phyloP scores from a whole-genome alignment of 2,329 filamentous ascomycete genomes.

The Diplodia seriata region DNA sequence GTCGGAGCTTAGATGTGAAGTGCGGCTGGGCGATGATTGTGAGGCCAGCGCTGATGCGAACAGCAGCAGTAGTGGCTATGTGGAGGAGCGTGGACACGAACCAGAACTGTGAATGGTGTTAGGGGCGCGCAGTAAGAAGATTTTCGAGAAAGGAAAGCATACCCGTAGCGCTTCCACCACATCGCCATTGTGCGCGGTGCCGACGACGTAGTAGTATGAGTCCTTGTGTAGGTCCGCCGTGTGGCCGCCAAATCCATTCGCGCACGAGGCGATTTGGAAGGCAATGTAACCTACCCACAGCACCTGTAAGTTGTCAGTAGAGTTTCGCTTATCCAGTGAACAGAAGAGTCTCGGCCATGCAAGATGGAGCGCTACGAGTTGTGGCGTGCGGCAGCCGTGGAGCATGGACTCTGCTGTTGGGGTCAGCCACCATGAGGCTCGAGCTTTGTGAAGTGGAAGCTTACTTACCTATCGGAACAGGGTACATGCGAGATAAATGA shows the following conservation, averaged over 20 bases:
- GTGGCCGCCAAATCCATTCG: conserved; percentile 24
- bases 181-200: conserved; percentile 24
- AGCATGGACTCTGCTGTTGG: conserved; percentile 1
- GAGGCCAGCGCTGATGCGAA: conserved; percentile 14
- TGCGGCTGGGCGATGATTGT: not conserved
- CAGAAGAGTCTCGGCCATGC: not conserved
- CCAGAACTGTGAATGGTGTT: conserved; percentile 9
- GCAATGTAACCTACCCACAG: conserved; percentile 20
- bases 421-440: conserved; percentile 12
- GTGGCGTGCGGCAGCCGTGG: conserved; percentile 2
- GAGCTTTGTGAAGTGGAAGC: conserved; percentile 9
- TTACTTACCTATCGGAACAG: not conserved
- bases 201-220: conserved; percentile 2
- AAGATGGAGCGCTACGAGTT: not conserved
- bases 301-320: not conserved
- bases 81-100: conserved; percentile 20
- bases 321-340: not conserved
- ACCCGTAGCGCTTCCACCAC: conserved; percentile 28
- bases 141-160: not conserved
- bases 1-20: not conserved
- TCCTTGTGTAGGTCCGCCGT: conserved; percentile 1
- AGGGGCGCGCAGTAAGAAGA: not conserved
- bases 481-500: conserved; percentile 4
- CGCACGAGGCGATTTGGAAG: conserved; percentile 11
- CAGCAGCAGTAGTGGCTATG: not conserved